Evolutionary conservation across 495 filamentous ascomycete species (phyloP), one percentile per base, ranked within the genome.

Genomic region (Hypoxylon rickii): DNA sequence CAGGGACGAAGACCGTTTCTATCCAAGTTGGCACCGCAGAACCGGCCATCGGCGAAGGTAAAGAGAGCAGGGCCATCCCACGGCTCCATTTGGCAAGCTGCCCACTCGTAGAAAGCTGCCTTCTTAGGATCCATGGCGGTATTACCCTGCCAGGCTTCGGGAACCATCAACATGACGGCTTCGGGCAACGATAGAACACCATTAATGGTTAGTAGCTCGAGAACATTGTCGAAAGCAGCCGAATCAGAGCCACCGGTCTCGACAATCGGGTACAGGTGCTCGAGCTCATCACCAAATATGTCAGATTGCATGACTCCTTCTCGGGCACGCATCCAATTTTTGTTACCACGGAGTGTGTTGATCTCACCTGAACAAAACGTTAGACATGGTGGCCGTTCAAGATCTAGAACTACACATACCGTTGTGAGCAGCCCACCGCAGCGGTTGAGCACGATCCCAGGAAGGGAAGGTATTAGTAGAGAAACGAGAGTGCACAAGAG

Each of bases 291-390:
- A 42, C 89, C 90, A 64, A 99, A 97, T 46, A 96, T 82, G 34
- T 90, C 85, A 4, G 95, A 97, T 65, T 89, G 87, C 79, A 99
- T 89, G 45, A 96, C 88, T 72, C 94, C 95, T 70, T 99, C 94
- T 69, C 94, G 87, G 43, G 94, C 93, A 51, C 94, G 85, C 94
- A 99, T 99, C 94, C 95, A 99, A 76, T 99, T 99, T 82, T 99
- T 99, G 78, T 99, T 99, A 41, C 94, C 94, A 63, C 94, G 89
- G 58, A 99, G 78, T 2, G 94, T 99, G 71, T 99, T 99, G 61
- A 99, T 97, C 74, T 99, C 94, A 78, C 80, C 78, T 86, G 66
- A 16, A 37, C n/a, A n/a, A 29, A 13, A 38, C 19, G 63, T 83
- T 73, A 82, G 71, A 69, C 52, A 57, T 38, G 26, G 15, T 7